Percentiles rank a stretch among this genome's conserved stretches.
Conservation (phyloP, 306 rosid genomes). For the Canavalia gladiata region DNA sequence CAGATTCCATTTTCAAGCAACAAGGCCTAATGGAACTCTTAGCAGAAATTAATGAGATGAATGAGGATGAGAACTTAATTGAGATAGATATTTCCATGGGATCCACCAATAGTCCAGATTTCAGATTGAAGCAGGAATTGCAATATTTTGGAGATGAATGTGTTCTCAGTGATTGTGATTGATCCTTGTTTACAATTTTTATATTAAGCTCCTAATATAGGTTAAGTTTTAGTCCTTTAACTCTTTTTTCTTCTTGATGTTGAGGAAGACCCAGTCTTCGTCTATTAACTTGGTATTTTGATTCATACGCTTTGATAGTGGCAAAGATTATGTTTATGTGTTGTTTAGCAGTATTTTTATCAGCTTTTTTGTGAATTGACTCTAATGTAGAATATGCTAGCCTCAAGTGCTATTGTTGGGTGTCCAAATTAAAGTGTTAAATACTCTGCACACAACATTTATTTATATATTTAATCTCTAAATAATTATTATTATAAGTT, state of each 20-base stretch:
- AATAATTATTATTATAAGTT: background rate
- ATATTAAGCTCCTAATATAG: conserved; percentile 15
- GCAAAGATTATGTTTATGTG: conserved; percentile 23
- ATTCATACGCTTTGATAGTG: background rate
- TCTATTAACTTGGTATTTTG: conserved; percentile 5
- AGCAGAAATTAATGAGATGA: conserved; percentile 69
- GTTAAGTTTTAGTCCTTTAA: background rate
- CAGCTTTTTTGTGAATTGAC: background rate
- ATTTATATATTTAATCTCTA: background rate
- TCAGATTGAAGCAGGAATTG: conserved; percentile 52
- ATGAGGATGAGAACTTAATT: conserved; percentile 73
- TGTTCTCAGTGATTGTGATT: conserved; percentile 47
- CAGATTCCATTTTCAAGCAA: conserved; percentile 56
- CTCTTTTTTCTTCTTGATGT: conserved; percentile 22
- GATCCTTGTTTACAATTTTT: conserved; percentile 18
- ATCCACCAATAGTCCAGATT: conserved; percentile 56
- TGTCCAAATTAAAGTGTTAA: background rate
- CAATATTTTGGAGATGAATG: conserved; percentile 33
- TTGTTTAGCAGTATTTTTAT: background rate
- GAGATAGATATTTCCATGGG: conserved; percentile 80
- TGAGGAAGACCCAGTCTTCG: conserved; percentile 14
- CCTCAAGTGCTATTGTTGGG: background rate
- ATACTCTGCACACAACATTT: background rate
- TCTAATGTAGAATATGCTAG: background rate
- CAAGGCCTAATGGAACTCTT: conserved; percentile 58